Conservation (phyloP, 2,329 filamentous ascomycete genomes). For the Pleoardoris graminearum region DNA sequence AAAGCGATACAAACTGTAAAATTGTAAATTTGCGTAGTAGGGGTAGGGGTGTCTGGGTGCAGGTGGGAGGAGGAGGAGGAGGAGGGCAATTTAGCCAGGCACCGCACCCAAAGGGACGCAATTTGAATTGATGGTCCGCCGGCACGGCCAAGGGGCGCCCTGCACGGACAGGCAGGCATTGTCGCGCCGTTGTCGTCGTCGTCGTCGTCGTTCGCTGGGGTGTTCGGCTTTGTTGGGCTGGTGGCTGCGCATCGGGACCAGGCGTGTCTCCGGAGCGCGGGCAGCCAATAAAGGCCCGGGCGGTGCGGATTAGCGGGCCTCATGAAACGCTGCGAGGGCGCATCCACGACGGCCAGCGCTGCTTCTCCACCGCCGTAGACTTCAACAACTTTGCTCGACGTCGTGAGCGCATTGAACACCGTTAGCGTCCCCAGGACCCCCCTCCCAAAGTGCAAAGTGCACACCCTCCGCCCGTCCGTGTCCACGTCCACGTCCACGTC, state of each 20-base stretch:
- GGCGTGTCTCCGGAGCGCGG: too few species aligned
- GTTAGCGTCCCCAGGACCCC: slow-evolving; percentile 1
- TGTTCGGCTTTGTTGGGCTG: too few species aligned
- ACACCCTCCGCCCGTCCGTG: not conserved
- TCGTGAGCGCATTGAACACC: too few species aligned
- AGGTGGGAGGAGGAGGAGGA: not conserved
- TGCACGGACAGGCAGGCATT: not conserved
- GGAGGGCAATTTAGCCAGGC: slow-evolving; percentile 3
- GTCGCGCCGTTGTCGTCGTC: not conserved
- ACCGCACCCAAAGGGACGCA: not conserved
- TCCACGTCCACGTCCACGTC: slow-evolving; percentile 5
- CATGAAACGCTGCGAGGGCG: too few species aligned
- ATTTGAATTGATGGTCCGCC: not conserved
- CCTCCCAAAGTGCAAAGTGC: not conserved
- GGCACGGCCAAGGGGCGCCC: not conserved
- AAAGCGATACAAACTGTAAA: not conserved
- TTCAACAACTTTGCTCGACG: too few species aligned
- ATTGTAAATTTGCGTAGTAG: not conserved
- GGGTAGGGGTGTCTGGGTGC: not conserved
- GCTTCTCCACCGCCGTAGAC: not conserved
- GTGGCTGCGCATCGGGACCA: too few species aligned
- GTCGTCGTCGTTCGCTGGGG: not conserved
- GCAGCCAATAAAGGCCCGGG: too few species aligned
- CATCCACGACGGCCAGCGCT: not conserved
- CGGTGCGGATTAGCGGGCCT: too few species aligned